These are phyloP conservation scores for Calonectria crousiana DNA, from an alignment of 2,329 filamentous ascomycete species.

Conservation along the genomic window DNA sequence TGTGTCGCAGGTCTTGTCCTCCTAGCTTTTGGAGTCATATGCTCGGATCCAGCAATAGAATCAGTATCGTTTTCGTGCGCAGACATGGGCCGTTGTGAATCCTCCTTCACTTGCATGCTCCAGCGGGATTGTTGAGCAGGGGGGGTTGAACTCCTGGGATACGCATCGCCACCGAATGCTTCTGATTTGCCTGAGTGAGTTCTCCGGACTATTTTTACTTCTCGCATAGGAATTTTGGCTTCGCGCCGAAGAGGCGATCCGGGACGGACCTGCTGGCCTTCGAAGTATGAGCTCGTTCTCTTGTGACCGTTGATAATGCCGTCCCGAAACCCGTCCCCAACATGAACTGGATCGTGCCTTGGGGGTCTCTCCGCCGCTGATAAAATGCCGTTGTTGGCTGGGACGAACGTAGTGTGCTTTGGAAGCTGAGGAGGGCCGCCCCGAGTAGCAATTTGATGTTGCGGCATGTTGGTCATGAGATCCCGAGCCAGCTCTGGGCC, in stretches of 20 bases:
- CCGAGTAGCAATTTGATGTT: slow-evolving; percentile 25
- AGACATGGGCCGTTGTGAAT: slow-evolving; percentile 29
- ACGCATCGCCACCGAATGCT: slow-evolving; percentile 31
- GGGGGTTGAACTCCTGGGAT: slow-evolving; percentile 42
- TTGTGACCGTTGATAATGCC: slow-evolving; percentile 31
- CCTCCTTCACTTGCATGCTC: slow-evolving; percentile 33
- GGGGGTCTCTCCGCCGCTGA: slow-evolving; percentile 47
- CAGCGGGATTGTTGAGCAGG: slow-evolving; percentile 38
- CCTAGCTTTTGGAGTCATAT: slow-evolving; percentile 41
- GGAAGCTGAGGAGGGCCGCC: slow-evolving; percentile 28
- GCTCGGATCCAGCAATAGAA: slow-evolving; percentile 37
- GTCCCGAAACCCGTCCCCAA: slow-evolving; percentile 51
- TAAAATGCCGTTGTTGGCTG: slow-evolving; percentile 54
- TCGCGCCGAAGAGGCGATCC: slow-evolving; percentile 43
- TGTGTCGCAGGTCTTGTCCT: slow-evolving; percentile 31
- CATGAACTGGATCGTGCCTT: slow-evolving; percentile 41
- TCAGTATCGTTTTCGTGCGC: slow-evolving; percentile 43
- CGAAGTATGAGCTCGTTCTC: slow-evolving; percentile 32
- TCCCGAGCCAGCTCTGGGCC: slow-evolving; percentile 40
- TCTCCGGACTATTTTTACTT: slow-evolving; percentile 47
- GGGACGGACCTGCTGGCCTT: slow-evolving; percentile 34
- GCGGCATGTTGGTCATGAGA: slow-evolving; percentile 38
- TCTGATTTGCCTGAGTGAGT: slow-evolving; percentile 40
- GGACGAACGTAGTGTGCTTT: slow-evolving; percentile 43
- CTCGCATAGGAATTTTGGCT: slow-evolving; percentile 55